Evolutionary conservation across 2,329 filamentous ascomycete species (phyloP).

Genomic region (Cladosporium sp.): DNA sequence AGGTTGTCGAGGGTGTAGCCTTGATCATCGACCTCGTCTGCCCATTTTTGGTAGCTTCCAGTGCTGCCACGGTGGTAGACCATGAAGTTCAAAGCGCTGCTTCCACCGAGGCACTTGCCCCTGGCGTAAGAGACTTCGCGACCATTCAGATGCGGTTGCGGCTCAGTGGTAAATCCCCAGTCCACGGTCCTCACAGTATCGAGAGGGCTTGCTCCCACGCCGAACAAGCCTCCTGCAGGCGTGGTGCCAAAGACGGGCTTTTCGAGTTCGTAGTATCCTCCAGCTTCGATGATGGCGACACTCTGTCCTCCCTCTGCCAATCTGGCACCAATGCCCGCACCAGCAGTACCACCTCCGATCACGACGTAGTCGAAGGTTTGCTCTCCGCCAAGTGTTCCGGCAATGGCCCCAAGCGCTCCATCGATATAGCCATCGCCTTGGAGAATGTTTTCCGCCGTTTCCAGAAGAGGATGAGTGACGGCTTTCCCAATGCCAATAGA

Average conservation of each 20-base stretch:
- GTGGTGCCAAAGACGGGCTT: slow-evolving; percentile 5
- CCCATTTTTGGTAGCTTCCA: slow-evolving; percentile 32
- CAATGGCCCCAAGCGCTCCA: slow-evolving; percentile 3
- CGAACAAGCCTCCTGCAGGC: slow-evolving; percentile 22
- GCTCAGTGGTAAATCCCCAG: slow-evolving; percentile 26
- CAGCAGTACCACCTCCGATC: slow-evolving; percentile 26
- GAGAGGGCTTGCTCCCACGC: slow-evolving; percentile 12
- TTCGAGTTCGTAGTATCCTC: slow-evolving; percentile 27
- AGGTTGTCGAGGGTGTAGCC: slow-evolving; percentile 26
- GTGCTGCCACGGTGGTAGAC: slow-evolving; percentile 28
- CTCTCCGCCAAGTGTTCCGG: not conserved
- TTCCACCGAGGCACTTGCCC: slow-evolving; percentile 28
- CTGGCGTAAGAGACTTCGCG: slow-evolving; percentile 23
- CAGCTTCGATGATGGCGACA: slow-evolving; percentile 31
- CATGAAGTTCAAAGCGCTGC: slow-evolving; percentile 25
- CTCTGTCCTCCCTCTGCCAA: slow-evolving; percentile 20
- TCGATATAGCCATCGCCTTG: slow-evolving; percentile 5
- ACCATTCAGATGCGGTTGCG: slow-evolving; percentile 17
- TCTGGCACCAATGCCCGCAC: slow-evolving; percentile 22
- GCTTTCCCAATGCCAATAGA: not conserved
- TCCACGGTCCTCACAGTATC: slow-evolving; percentile 20
- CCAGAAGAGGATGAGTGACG: not conserved
- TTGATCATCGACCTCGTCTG: slow-evolving; percentile 33
- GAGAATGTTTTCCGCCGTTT: slow-evolving; percentile 2
- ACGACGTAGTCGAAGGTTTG: slow-evolving; percentile 23